Base-by-base conservation (phyloP, 139 green algal species). In the Dunaliella primolecta region DNA sequence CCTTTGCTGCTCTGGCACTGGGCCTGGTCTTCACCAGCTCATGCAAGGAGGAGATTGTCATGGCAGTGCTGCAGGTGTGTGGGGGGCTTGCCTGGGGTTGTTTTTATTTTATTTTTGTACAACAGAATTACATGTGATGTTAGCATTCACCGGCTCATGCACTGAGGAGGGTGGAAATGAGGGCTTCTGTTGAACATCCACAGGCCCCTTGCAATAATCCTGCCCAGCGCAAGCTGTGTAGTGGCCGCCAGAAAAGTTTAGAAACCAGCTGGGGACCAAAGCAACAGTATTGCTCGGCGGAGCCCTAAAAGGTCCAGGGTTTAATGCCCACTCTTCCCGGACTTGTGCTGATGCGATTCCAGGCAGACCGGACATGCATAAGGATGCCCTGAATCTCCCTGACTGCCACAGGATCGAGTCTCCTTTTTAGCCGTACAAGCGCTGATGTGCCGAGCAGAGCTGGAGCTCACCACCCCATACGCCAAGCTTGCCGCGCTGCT, bases 1-100 rank as follows among this genome's bases (percentile, higher is more conserved):
- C 91, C n/a, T 94, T 97, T 55, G 95, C 97, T 3, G 97, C 96
- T 24, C 90, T 99, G 81, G 87, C 95, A 0, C 90, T 99, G 37
- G 97, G 94, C 0, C 89, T 99, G 31, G 94, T 98, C 24, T 99
- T 96, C 88, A 93, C 91, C 27, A 92, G 91, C 85, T 95, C 90
- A 0, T 93, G 89, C 84, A 84, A 98, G 55, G 86, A 91, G 56
- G 92, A 94, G 21, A 91, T 92, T 3, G 94, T 96, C 46, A 94
- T 98, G 89, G 92, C 93, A 0, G 83, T 97, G 30, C 90, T 98
- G 84, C 92, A 94, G 86, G 90, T 91, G 64, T 31, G 57, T 80
- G 1, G 34, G 32, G 3, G 3, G 55, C 3, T 57, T 81, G 55
- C 31, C 31, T n/a, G 3, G 23, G 72, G 72, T 34, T 20, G 21